These are phyloP conservation scores for Chrysoporthe puriensis DNA, from an alignment of 2,329 filamentous ascomycete species.

Conservation along the genomic window DNA sequence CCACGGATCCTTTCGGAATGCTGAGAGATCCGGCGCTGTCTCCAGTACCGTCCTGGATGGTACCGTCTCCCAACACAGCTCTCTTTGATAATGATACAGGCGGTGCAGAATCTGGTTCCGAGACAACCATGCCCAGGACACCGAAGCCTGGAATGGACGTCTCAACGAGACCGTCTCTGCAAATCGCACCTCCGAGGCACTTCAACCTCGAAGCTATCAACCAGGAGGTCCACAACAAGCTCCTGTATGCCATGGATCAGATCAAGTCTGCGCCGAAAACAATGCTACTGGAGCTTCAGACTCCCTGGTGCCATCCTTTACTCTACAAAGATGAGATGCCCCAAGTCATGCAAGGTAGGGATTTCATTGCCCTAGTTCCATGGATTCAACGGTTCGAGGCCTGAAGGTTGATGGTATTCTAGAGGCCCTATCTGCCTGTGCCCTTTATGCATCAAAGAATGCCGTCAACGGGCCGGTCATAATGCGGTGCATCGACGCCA, in stretches of 20 bases:
- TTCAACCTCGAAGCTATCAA: slow-evolving; percentile 16
- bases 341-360: slow-evolving; percentile 50
- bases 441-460: slow-evolving; percentile 56
- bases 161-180: neutral
- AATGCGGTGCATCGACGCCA: slow-evolving; percentile 50
- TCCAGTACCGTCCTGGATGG: neutral
- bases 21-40: neutral
- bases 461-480: slow-evolving; percentile 51
- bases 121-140: neutral
- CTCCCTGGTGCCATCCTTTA: slow-evolving; percentile 57
- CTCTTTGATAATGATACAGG: neutral
- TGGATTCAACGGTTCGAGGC: too few relatives aligned
- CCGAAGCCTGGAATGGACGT: neutral
- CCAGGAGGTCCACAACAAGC: slow-evolving; percentile 14
- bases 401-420: neutral
- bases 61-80: neutral
- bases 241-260: slow-evolving; percentile 46
- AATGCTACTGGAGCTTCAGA: slow-evolving; percentile 53
- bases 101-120: too few relatives aligned
- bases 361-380: neutral
- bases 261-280: slow-evolving; percentile 52
- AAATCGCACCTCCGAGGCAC: neutral
- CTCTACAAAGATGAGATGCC: slow-evolving; percentile 58
- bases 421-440: slow-evolving; percentile 59
- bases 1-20: neutral